A percentile compares a stretch with the other conserved stretches of the same genome.
phyloP scores from a whole-genome alignment of 2,329 filamentous ascomycete genomes.

The Clonostachys rosea region DNA sequence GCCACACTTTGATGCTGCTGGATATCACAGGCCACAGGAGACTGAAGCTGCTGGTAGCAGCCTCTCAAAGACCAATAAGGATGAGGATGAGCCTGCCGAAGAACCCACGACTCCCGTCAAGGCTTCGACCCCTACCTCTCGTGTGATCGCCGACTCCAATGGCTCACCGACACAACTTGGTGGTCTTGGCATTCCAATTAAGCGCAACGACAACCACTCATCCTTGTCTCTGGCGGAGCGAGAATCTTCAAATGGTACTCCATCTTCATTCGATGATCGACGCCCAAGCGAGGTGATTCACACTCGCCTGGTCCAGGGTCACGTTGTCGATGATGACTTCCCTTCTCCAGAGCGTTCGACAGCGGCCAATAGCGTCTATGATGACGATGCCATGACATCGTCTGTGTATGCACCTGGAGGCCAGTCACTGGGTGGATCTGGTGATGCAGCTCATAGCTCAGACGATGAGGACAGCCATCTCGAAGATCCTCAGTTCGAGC shows the following conservation, averaged over 20 bases:
- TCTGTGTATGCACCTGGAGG: slow-evolving; percentile 69
- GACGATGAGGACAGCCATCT: slow-evolving; percentile 94
- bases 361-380: slow-evolving; percentile 57
- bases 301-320: slow-evolving; percentile 85
- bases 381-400: slow-evolving; percentile 83
- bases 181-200: not conserved
- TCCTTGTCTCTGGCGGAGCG: not conserved
- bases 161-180: slow-evolving; percentile 33
- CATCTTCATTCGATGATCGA: slow-evolving; percentile 65
- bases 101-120: slow-evolving; percentile 10
- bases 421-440: slow-evolving; percentile 73
- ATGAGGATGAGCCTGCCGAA: slow-evolving; percentile 12
- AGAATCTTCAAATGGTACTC: slow-evolving; percentile 4
- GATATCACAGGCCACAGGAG: slow-evolving; percentile 39
- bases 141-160: slow-evolving; percentile 32
- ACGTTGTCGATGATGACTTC: slow-evolving; percentile 92
- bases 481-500: slow-evolving; percentile 75
- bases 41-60: slow-evolving; percentile 12
- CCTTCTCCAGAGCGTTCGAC: slow-evolving; percentile 72
- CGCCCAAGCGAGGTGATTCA: slow-evolving; percentile 87
- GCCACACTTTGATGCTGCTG: slow-evolving; percentile 58
- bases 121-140: slow-evolving; percentile 12
- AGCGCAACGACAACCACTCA: not conserved
- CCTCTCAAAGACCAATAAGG: slow-evolving; percentile 14
- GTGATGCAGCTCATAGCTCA: slow-evolving; percentile 75